Evolutionary conservation across 257 asterid genomes (phyloP).

Genomic region (Coffea canephora): DNA sequence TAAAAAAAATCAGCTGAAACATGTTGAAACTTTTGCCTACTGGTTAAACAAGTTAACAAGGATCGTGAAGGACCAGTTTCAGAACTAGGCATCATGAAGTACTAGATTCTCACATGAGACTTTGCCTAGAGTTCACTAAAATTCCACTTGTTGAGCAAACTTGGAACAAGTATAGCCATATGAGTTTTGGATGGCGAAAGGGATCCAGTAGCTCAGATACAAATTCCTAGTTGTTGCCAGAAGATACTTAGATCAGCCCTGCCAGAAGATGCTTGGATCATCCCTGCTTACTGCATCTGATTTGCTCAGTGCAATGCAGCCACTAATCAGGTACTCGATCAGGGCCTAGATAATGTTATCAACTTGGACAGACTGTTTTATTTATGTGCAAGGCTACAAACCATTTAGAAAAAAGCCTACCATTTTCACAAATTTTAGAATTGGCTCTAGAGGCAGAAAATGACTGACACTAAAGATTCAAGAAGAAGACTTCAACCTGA

Average conservation of each 20-base stretch:
- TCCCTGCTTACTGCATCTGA: background rate
- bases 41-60: background rate
- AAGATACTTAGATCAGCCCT: background rate
- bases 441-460: background rate
- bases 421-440: background rate
- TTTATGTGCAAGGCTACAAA: background rate
- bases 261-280: background rate
- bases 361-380: background rate
- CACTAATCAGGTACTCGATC: background rate
- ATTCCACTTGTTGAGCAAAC: background rate
- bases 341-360: background rate
- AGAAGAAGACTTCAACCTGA: background rate
- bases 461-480: no score
- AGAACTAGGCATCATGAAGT: background rate
- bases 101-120: no score
- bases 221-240: background rate
- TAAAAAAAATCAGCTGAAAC: no score
- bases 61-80: no score
- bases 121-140: no score
- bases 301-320: background rate
- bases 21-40: background rate
- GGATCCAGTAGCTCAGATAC: background rate
- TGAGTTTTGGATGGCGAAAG: background rate
- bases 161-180: background rate
- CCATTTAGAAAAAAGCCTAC: background rate